Conservation (phyloP, 73 alveolate species). For the Tetrahymena elliotti region DNA sequence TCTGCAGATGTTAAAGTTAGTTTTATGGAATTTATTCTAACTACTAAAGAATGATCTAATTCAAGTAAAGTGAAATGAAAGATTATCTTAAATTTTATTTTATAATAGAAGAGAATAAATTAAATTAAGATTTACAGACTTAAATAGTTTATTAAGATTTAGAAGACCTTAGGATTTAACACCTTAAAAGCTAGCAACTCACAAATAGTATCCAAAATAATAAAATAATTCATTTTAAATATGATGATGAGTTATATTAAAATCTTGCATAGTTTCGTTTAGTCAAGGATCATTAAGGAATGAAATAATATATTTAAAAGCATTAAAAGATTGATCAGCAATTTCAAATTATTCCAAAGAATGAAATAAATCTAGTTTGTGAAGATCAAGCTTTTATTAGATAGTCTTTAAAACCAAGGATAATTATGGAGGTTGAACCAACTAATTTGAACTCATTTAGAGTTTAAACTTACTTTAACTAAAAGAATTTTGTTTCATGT, state of each 20-base stretch:
- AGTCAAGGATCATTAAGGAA: background rate
- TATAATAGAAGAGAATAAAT: background rate
- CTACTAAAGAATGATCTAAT: background rate
- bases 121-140: background rate
- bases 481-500: background rate
- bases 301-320: background rate
- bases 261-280: background rate
- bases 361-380: background rate
- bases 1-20: background rate
- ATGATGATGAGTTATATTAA: background rate
- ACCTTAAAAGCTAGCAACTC: background rate
- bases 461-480: background rate
- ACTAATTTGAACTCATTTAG: background rate
- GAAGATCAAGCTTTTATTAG: background rate
- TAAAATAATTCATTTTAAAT: background rate
- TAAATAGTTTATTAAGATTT: background rate
- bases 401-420: background rate
- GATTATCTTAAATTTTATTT: background rate
- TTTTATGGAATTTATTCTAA: background rate
- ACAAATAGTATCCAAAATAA: background rate
- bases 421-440: background rate
- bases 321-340: background rate
- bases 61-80: background rate
- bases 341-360: background rate
- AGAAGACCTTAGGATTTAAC: background rate